Evolutionary conservation across 2,329 filamentous ascomycete species (phyloP), one percentile per base, ranked within the genome.

Genomic region (Fusarium beomiforme): DNA sequence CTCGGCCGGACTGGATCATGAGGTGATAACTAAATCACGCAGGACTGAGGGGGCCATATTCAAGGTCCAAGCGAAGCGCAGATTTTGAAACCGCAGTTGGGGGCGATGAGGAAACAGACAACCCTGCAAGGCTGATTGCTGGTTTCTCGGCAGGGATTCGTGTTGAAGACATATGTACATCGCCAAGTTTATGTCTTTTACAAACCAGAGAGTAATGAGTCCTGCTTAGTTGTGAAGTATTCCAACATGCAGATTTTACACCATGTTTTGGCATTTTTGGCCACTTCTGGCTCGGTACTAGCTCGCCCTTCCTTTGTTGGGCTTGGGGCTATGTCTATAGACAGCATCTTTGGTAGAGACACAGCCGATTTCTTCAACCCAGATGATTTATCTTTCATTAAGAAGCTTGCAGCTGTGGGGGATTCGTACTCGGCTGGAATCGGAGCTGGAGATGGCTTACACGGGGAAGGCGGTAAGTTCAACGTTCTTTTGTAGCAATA

Each of bases 341-440:
- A 34, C 21, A 24, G 1, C 0, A 24, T 34, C 0, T 50, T 50
- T 4, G 12, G 7, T 1, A 50, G 47, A 50, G 16, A 50, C 1
- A 34, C 47, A 3, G 1, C 47, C 1, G 21, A 24, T 0, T n/a
- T 4, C 31, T 50, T 50, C 16, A 50, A 50, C 3, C 46, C 39
- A 11, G 39, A 62, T 2, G 66, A 68, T 6, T 4, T 34, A 1
- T 14, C 33, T 1, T 37, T 14, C 1, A 69, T 70, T 5, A 21
- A 16, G 0, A 67, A 67, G 14, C 37, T 73, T 19, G 70, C 68
- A 5, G 64, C 70, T 6, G 34, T 72, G 0, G 67, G 69, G 0
- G 67, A 71, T 6, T 71, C 67, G 2, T 71, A 71, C 42, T 70
- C 69, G 0, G 69, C 67, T 34, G 69, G 67, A 12, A 68, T 71